These are phyloP conservation scores for Coemansia sp. DNA, from an alignment of 192 early-diverging fungal species.

Conservation along the genomic window DNA sequence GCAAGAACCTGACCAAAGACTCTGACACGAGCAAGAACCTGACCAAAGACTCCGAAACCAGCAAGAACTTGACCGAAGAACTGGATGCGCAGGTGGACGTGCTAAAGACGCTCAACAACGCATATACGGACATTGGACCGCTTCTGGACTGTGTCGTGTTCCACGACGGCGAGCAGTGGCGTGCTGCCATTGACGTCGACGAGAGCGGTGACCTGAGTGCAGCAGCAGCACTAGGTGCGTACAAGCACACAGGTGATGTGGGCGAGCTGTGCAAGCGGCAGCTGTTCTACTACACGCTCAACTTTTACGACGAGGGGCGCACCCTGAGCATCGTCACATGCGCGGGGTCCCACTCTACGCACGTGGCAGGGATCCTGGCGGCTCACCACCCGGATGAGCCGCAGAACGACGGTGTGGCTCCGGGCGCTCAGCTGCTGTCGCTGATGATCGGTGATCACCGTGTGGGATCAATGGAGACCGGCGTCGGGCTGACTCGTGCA, in stretches of 20 bases:
- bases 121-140: constrained; percentile 76
- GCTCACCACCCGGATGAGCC: constrained; percentile 86
- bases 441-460: constrained; percentile 90
- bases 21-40: no score
- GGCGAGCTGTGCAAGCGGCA: constrained; percentile 72
- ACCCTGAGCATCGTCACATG: constrained; percentile 79
- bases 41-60: constrained; percentile 13
- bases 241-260: constrained; percentile 69
- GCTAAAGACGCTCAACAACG: constrained; percentile 61
- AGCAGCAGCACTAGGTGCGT: constrained; percentile 69
- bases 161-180: constrained; percentile 87
- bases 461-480: constrained; percentile 78
- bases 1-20: no score
- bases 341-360: constrained; percentile 85
- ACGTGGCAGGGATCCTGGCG: constrained; percentile 92
- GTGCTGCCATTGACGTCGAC: constrained; percentile 75
- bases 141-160: constrained; percentile 82
- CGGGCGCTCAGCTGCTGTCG: constrained; percentile 92
- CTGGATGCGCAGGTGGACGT: constrained; percentile 3
- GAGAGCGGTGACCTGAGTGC: constrained; percentile 73
- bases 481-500: constrained; percentile 76
- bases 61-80: neutral
- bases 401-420: constrained; percentile 85
- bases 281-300: constrained; percentile 85
- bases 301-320: constrained; percentile 86